Evolutionary conservation across 1,139 yeast species (phyloP), one percentile per base, ranked within the genome.

Genomic region (Kodamaea ohmeri): DNA sequence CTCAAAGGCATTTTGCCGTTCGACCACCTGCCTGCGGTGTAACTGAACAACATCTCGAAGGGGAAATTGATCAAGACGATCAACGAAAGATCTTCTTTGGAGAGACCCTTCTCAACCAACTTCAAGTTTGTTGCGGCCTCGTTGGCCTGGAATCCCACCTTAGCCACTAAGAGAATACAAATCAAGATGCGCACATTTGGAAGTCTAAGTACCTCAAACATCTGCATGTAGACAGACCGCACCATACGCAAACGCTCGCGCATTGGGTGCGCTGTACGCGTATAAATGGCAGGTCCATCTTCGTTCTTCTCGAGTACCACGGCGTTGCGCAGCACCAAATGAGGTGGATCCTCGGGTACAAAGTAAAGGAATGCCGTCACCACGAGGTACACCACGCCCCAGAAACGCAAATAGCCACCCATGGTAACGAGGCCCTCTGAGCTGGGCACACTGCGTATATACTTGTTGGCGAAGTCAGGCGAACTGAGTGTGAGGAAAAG

Each of bases 41-140:
- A 92, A 0, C 98, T 97, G 63, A 92, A 90, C 3, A 92, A 63
- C 59, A 92, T 83, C 59, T 94, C 98, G 61, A 92, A 89, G 6
- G 99, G 99, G 61, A 92, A 92, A 58, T 92, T 97, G 37, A 94
- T 86, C 38, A 92, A 65, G 0, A 92, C 98, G 0, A 97, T 87
- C 12, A 92, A 77, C 1, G 97, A 95, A 33, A 92, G 70, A 58
- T 92, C 97, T 59, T 92, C 98, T 55, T 90, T 87, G 25, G 94
- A 80, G 37, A 92, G 77, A 0, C 99, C 99, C 55, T 83, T 84
- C 57, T 92, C 99, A n/a, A 92, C 67, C 18, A 94, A 68, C 56
- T 90, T 92, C 51, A 92, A 72, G 54, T 90, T 90, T 1, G 98
- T 92, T 17, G 95, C 97, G 4, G 95, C 90, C 58, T 92, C 99